phyloP scores from a whole-genome alignment of 2,329 filamentous ascomycete genomes.

The Rugonectria rugulosa region DNA sequence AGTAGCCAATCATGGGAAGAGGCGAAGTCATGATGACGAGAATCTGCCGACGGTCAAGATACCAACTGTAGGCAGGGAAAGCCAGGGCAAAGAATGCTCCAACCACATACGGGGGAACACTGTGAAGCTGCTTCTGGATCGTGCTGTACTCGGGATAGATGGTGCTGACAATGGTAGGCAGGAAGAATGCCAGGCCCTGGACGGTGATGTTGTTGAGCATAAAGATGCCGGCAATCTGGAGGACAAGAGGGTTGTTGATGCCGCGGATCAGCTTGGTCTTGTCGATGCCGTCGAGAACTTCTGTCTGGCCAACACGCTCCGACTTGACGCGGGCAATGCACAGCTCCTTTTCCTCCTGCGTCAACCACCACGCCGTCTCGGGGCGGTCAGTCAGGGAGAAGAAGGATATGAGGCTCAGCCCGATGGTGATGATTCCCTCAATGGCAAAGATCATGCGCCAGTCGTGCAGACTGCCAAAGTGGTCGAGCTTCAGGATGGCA shows the following conservation, averaged over 20 bases:
- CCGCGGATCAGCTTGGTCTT: conserved; percentile 64
- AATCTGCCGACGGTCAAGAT: conserved; percentile 60
- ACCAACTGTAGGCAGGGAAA: conserved; percentile 64
- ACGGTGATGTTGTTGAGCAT: conserved; percentile 72
- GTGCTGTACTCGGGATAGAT: conserved; percentile 67
- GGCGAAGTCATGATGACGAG: conserved; percentile 64
- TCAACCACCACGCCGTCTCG: conserved; percentile 70
- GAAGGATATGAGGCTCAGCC: conserved; percentile 64
- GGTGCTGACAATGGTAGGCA: conserved; percentile 68
- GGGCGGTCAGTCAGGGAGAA: conserved; percentile 72
- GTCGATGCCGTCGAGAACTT: conserved; percentile 69
- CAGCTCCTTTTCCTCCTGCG: conserved; percentile 67
- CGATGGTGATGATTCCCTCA: conserved; percentile 68
- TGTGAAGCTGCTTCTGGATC: conserved; percentile 69
- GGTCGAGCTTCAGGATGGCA: conserved; percentile 66
- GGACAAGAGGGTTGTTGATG: conserved; percentile 65
- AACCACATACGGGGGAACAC: conserved; percentile 70
- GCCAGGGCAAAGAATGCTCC: conserved; percentile 67
- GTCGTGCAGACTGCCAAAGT: conserved; percentile 60
- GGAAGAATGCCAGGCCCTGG: conserved; percentile 71
- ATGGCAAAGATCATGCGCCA: conserved; percentile 79
- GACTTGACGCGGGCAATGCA: conserved; percentile 67
- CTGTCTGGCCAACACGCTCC: conserved; percentile 66
- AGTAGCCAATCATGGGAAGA: conserved; percentile 68
- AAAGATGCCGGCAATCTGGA: conserved; percentile 65